Base-by-base conservation (phyloP, 805 yeast genomes). In the Starmera pachycereana region DNA sequence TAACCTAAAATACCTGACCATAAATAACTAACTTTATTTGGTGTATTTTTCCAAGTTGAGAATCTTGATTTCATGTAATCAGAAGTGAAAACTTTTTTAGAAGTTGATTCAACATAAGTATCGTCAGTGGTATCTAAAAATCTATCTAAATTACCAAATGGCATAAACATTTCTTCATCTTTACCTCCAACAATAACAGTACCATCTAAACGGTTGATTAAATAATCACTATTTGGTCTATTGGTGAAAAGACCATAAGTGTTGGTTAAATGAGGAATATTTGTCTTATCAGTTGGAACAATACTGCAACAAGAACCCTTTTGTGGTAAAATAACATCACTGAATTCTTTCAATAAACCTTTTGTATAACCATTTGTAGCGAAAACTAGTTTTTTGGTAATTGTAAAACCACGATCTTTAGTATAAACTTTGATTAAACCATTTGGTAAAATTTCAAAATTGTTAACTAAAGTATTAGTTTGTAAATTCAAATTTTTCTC, bases 1-100 rank as follows among this genome's bases (percentile, higher is more conserved):
- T 59, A 68, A 4, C 74, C 76, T 53, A 69, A 53, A n/a, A 69
- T 66, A 19, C 76, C 76, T 27, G 67, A 48, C 76, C 76, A 71
- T 9, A 53, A 43, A 27, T 50, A 47, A 13, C 56, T 52, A 2
- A 53, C 50, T 13, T 51, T 45, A 8, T 56, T 45, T 14, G 51
- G 41, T 4, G 50, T 43, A 29, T 46, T 44, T 44, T 57, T 52
- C 68, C 68, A 62, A 11, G 63, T 56, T 32, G 56, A 45, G 44
- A 56, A 65, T 30, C 42, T 47, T 8, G 51, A 43, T 28, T 45
- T 44, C 66, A 64, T 62, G 39, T 55, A 64, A 31, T 49, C 44
- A 22, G 27, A 22, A 2, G 50, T 40, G 38, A 58, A 59, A 33
- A 53, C 54, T 8, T 47, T 37, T 14, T 44, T 36, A 7, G 56